Percentiles rank a stretch among this genome's conserved stretches.
phyloP scores from a whole-genome alignment of 2,329 filamentous ascomycete species.

The Diaporthe sp. region DNA sequence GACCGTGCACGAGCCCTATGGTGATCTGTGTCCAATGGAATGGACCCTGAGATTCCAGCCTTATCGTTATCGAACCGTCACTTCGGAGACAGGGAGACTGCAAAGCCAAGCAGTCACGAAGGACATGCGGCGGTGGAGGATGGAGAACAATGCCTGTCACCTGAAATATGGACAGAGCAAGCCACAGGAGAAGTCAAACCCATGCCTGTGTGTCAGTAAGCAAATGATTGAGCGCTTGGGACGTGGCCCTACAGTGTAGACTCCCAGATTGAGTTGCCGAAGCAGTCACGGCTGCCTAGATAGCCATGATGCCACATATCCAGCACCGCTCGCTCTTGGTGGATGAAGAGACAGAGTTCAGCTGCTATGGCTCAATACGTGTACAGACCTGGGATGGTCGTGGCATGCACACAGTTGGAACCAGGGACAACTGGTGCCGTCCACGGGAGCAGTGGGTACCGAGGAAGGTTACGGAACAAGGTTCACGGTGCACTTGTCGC shows the following conservation, averaged over 20 bases:
- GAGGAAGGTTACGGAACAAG: not conserved
- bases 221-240: not conserved
- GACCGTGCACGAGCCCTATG: not conserved
- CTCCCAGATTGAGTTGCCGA: not conserved
- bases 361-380: not conserved
- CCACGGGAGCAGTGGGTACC: not conserved
- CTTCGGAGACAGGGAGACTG: not conserved
- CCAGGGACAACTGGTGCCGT: not conserved
- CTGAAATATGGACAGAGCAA: not conserved
- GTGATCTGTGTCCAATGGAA: not conserved
- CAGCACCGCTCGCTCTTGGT: not conserved
- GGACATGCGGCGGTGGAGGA: not conserved
- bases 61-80: slow-evolving; percentile 8
- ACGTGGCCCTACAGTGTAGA: not conserved
- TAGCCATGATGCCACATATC: not conserved
- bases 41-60: slow-evolving; percentile 23
- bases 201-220: not conserved
- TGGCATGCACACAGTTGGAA: not conserved
- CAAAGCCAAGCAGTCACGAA: slow-evolving; percentile 2
- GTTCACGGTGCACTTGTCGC: not conserved
- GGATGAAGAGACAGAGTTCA: not conserved
- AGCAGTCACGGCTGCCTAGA: not conserved
- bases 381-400: not conserved
- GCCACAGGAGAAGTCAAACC: not conserved
- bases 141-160: not conserved